These are phyloP conservation scores for Scutellaria baicalensis DNA, from an alignment of 257 asterid genomes.

Conservation along the genomic window DNA sequence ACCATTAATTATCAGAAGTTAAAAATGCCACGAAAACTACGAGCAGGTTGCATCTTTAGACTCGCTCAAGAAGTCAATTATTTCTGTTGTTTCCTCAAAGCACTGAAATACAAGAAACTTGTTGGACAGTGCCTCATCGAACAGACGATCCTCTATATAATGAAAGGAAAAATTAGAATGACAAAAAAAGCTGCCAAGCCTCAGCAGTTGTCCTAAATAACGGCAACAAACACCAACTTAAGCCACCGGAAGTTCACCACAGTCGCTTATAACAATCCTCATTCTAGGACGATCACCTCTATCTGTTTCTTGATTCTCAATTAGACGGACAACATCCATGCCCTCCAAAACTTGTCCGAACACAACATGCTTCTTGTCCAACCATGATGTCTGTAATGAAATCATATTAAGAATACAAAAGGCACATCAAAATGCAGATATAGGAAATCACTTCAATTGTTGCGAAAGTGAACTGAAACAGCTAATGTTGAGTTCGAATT, in stretches of 20 bases:
- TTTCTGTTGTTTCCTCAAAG: constrained; percentile 9
- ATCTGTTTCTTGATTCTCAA: constrained; percentile 82
- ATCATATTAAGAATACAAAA: constrained; percentile 3
- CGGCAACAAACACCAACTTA: constrained; percentile 11
- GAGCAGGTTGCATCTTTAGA: background rate
- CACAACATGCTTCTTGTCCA: constrained; percentile 83
- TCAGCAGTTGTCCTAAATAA: background rate
- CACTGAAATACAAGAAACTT: constrained; percentile 18
- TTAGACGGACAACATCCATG: constrained; percentile 63
- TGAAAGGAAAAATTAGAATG: constrained; percentile 9
- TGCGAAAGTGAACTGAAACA: background rate
- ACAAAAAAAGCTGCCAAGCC: constrained; percentile 8
- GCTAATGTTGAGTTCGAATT: background rate
- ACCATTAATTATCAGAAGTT: background rate
- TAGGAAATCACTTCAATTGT: background rate
- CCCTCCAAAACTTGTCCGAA: constrained; percentile 98
- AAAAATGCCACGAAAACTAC: background rate
- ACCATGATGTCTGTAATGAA: constrained; percentile 79
- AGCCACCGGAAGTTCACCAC: constrained; percentile 80
- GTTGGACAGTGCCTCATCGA: constrained; percentile 20
- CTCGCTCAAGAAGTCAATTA: background rate
- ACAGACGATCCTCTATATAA: constrained; percentile 25
- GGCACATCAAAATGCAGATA: background rate
- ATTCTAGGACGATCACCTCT: constrained; percentile 85
- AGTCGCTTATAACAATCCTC: constrained; percentile 84